Evolutionary conservation across 306 rosid genomes (phyloP).

Genomic region (Castanospermum australe): DNA sequence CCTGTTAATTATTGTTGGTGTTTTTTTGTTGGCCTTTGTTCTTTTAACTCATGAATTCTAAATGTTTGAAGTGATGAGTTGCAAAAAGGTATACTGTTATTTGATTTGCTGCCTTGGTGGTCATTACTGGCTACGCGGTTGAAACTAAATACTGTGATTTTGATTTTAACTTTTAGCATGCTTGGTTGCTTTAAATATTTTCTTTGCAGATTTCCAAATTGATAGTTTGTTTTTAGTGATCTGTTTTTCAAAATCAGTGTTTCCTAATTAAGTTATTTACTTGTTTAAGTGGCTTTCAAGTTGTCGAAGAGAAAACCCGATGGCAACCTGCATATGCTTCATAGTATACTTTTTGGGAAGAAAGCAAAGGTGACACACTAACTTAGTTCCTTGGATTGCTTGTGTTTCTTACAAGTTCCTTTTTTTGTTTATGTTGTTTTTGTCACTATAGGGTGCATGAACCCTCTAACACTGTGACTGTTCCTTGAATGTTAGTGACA

Average conservation of each 20-base stretch:
- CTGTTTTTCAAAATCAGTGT: slow-evolving; percentile 11
- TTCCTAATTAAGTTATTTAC: slow-evolving; percentile 14
- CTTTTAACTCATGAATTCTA: neutral
- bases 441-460: neutral
- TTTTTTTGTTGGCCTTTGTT: neutral
- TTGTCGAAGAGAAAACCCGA: slow-evolving; percentile 83
- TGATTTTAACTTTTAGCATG: neutral
- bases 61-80: neutral
- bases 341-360: slow-evolving; percentile 68
- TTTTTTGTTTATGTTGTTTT: neutral
- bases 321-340: slow-evolving; percentile 74
- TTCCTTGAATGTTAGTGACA: slow-evolving; percentile 15
- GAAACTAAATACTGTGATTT: neutral
- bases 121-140: neutral
- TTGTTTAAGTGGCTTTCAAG: slow-evolving; percentile 75
- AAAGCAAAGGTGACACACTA: slow-evolving; percentile 61
- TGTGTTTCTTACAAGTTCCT: neutral
- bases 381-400: neutral
- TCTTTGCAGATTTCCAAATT: neutral
- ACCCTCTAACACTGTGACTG: neutral
- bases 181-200: neutral
- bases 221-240: neutral
- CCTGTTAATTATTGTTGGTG: neutral
- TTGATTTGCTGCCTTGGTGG: neutral
- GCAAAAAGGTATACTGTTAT: neutral